These are phyloP conservation scores for Psophocarpus tetragonolobus DNA, from an alignment of 306 rosid genomes.

Conservation along the genomic window DNA sequence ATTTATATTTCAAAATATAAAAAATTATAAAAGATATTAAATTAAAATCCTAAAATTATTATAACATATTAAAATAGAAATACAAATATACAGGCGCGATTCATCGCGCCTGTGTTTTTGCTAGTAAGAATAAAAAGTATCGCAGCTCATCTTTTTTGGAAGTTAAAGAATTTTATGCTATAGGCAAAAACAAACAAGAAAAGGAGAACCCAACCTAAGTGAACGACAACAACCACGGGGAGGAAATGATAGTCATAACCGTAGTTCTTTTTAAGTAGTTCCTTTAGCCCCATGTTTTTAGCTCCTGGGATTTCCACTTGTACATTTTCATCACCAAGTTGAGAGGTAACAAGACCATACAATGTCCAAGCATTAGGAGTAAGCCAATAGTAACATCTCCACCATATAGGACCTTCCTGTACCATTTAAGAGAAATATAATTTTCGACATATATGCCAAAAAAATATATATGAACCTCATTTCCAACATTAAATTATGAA, in stretches of 20 bases:
- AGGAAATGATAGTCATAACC: conserved; percentile 64
- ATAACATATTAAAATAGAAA: too few species aligned
- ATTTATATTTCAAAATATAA: too few species aligned
- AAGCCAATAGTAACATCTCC: conserved; percentile 74
- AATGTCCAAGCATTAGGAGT: conserved; percentile 46
- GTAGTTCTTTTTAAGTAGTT: conserved; percentile 32
- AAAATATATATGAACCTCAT: not conserved
- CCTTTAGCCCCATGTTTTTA: not conserved
- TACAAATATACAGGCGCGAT: too few species aligned
- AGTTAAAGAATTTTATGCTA: conserved; percentile 67
- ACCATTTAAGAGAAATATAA: conserved; percentile 1
- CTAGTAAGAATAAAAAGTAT: too few species aligned
- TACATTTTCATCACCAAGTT: conserved; percentile 32
- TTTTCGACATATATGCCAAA: not conserved
- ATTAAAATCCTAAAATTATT: too few species aligned
- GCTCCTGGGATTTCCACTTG: conserved; percentile 36
- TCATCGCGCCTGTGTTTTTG: too few species aligned
- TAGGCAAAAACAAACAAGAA: conserved; percentile 67
- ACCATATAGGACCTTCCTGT: conserved; percentile 73
- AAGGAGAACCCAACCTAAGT: conserved; percentile 66
- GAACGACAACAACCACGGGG: conserved; percentile 51
- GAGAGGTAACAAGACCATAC: conserved; percentile 42
- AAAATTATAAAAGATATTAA: too few species aligned
- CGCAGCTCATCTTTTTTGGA: conserved; percentile 45
- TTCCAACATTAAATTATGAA: not conserved